Percentiles rank a stretch among this genome's conserved stretches.
These are phyloP conservation scores for Sherardia arvensis DNA, from an alignment of 257 asterid species.

Conservation along the genomic window DNA sequence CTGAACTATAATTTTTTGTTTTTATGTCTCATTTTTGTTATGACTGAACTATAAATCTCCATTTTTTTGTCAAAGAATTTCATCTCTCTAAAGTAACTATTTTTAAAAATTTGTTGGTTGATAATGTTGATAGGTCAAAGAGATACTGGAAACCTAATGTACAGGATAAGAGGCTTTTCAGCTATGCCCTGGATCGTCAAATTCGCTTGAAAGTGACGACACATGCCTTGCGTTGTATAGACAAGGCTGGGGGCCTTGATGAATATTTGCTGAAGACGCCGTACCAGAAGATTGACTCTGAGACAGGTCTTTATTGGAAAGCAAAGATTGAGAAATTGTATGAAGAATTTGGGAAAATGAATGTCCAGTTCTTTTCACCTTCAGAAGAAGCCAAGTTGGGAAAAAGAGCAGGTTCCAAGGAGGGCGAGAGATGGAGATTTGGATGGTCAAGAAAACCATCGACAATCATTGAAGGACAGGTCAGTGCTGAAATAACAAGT, in stretches of 20 bases:
- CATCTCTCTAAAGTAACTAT: slow-evolving; percentile 2
- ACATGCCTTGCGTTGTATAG: slow-evolving; percentile 94
- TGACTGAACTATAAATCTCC: no score
- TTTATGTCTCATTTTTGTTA: neutral
- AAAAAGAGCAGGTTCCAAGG: slow-evolving; percentile 49
- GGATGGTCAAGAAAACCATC: slow-evolving; percentile 49
- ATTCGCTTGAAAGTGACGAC: slow-evolving; percentile 78
- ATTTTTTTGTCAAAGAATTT: neutral
- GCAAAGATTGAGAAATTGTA: slow-evolving; percentile 81
- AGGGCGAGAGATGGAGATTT: slow-evolving; percentile 58
- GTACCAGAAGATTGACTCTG: slow-evolving; percentile 82
- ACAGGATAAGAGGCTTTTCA: slow-evolving; percentile 83
- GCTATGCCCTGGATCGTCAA: slow-evolving; percentile 80
- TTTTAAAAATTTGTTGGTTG: slow-evolving; percentile 16
- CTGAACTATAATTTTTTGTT: neutral
- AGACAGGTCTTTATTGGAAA: slow-evolving; percentile 83
- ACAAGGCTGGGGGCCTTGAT: slow-evolving; percentile 92
- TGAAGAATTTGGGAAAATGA: slow-evolving; percentile 80
- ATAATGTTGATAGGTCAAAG: slow-evolving; percentile 47
- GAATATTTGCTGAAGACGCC: slow-evolving; percentile 93
- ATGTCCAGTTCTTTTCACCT: slow-evolving; percentile 73
- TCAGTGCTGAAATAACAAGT: slow-evolving; percentile 16
- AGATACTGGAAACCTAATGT: slow-evolving; percentile 89
- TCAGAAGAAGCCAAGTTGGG: slow-evolving; percentile 65
- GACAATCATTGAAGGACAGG: slow-evolving; percentile 20